phyloP scores from a whole-genome alignment of 768 basidiomycete species.

The Crassisporium funariophilum region DNA sequence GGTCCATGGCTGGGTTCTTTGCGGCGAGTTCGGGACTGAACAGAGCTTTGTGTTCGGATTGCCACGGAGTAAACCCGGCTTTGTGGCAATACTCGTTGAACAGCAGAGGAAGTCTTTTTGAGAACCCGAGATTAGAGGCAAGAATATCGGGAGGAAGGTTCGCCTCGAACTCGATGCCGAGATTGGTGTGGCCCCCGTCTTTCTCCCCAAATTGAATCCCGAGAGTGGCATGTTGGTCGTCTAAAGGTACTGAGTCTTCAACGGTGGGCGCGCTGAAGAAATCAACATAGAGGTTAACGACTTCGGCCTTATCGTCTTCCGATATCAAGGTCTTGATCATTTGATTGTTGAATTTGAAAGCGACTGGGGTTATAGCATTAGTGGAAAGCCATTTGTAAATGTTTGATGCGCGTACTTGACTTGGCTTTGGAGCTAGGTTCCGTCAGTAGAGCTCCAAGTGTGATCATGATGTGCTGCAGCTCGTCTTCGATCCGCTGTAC shows the following conservation, averaged over 20 bases:
- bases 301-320: background rate
- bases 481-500: background rate
- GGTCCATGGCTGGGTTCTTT: background rate
- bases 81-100: constrained; percentile 24
- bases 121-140: constrained; percentile 20
- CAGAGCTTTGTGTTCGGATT: background rate
- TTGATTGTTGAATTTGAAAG: background rate
- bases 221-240: background rate
- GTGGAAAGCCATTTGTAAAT: background rate
- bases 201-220: background rate
- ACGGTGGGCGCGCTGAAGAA: constrained; percentile 11
- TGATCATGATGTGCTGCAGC: background rate
- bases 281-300: constrained; percentile 19
- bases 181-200: constrained; percentile 11
- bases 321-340: background rate
- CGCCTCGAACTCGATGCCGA: constrained; percentile 25
- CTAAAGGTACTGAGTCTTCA: constrained; percentile 2
- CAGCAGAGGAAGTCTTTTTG: constrained; percentile 11
- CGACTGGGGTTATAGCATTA: background rate
- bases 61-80: constrained; percentile 23
- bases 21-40: background rate
- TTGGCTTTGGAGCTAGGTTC: background rate
- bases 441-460: background rate
- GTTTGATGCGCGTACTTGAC: background rate
- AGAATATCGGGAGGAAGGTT: constrained; percentile 7